Evolutionary conservation across 1,139 yeast species (phyloP).

Genomic region (Nakaseomyces nivariensis): DNA sequence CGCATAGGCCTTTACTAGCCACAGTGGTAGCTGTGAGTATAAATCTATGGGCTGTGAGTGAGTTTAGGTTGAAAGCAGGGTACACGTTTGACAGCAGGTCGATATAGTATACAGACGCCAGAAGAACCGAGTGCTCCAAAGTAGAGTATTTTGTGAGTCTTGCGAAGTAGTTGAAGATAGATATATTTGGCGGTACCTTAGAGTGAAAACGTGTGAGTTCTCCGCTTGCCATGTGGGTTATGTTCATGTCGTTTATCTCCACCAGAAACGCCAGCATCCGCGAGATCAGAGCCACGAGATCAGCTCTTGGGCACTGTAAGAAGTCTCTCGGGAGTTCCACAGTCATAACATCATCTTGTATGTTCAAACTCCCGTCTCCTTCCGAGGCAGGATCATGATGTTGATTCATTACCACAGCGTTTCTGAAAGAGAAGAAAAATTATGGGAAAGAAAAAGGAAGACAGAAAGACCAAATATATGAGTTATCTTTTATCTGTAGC

Average conservation of each 20-base stretch:
- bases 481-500: too few relatives aligned
- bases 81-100: constrained; percentile 74
- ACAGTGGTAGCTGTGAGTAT: constrained; percentile 83
- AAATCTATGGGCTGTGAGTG: constrained; percentile 89
- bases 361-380: not conserved
- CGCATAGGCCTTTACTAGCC: constrained; percentile 88
- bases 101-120: constrained; percentile 78
- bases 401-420: not conserved
- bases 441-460: too few relatives aligned
- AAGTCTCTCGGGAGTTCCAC: constrained; percentile 27
- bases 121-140: constrained; percentile 68
- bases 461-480: too few relatives aligned
- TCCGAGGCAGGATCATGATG: not conserved
- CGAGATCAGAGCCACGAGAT: constrained; percentile 59
- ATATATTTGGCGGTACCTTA: constrained; percentile 80
- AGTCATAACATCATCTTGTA: constrained; percentile 3
- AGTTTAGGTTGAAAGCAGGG: constrained; percentile 72
- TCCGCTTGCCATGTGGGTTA: not conserved
- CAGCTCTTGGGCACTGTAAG: constrained; percentile 59
- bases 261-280: constrained; percentile 73
- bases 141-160: constrained; percentile 79
- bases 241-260: constrained; percentile 47
- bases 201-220: constrained; percentile 84
- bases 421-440: too few relatives aligned
- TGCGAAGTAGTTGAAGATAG: constrained; percentile 64